A percentile compares a stretch with the other conserved stretches of the same genome.
Evolutionary conservation across 441 rosid genomes (phyloP).

Genomic region (Arabidopsis hybrid): DNA sequence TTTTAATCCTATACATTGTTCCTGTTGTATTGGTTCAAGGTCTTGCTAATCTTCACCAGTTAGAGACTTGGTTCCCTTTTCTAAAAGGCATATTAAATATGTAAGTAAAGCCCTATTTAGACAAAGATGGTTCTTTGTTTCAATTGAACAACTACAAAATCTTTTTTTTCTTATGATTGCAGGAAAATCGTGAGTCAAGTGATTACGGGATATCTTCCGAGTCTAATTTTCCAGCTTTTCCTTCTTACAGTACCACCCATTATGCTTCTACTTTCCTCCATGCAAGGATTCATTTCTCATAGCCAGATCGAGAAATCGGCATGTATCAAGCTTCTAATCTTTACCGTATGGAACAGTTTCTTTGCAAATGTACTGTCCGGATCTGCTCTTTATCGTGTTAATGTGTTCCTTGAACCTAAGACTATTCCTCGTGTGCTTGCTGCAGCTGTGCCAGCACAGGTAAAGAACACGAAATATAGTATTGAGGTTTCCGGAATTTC

Average conservation of each 20-base stretch:
- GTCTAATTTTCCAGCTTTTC: conserved; percentile 76
- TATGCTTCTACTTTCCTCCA: conserved; percentile 76
- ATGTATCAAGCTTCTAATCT: conserved; percentile 73
- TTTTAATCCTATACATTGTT: conserved; percentile 70
- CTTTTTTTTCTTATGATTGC: conserved; percentile 42
- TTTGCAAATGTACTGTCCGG: conserved; percentile 87
- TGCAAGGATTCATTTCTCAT: conserved; percentile 78
- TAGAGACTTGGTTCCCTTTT: conserved; percentile 83
- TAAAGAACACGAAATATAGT: conserved; percentile 38
- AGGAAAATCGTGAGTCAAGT: conserved; percentile 76
- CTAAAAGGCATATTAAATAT: conserved; percentile 64
- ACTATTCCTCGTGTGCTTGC: conserved; percentile 79
- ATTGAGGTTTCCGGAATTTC: not conserved
- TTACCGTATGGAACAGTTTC: conserved; percentile 87
- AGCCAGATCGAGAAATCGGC: conserved; percentile 84
- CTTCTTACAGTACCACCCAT: conserved; percentile 67
- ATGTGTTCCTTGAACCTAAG: conserved; percentile 80
- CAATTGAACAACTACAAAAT: conserved; percentile 13
- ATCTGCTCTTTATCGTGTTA: conserved; percentile 68
- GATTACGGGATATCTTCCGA: conserved; percentile 95
- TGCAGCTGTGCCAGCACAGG: conserved; percentile 90
- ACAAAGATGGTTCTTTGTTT: not conserved
- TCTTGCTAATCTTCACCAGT: conserved; percentile 82
- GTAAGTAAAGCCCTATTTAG: conserved; percentile 56
- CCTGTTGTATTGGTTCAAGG: conserved; percentile 93